Percentiles rank a stretch among this genome's conserved stretches.
Conservation (phyloP, 352 stramenopile species). For the Phytophthora nicotianae region DNA sequence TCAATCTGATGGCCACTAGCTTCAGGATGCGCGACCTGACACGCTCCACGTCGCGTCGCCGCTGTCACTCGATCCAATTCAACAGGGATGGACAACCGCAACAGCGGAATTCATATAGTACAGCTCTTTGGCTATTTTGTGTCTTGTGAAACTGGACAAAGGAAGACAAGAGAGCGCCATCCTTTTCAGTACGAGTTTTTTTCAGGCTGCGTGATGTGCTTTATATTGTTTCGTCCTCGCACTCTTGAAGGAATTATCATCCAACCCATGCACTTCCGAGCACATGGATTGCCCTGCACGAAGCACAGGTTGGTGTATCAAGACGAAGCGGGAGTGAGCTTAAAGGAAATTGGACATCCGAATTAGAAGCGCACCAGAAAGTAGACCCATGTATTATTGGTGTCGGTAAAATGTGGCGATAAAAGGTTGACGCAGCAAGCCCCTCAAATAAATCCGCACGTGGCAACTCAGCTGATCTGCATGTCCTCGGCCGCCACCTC, state of each 20-base stretch:
- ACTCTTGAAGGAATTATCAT: too few relatives aligned
- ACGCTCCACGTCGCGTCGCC: slow-evolving; percentile 10
- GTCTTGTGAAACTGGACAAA: neutral
- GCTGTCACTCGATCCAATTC: slow-evolving; percentile 24
- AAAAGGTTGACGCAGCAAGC: neutral
- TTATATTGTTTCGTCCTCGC: too few relatives aligned
- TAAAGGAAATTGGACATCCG: too few relatives aligned
- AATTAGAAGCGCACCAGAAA: too few relatives aligned
- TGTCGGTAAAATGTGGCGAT: neutral
- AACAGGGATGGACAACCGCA: slow-evolving; percentile 8
- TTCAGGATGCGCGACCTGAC: slow-evolving; percentile 13
- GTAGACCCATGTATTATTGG: neutral
- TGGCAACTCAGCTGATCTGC: slow-evolving; percentile 19
- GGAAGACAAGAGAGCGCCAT: too few relatives aligned
- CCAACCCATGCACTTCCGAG: too few relatives aligned
- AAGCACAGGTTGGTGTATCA: too few relatives aligned
- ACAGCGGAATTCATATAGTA: slow-evolving; percentile 6
- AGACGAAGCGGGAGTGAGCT: neutral
- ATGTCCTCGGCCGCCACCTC: slow-evolving; percentile 45
- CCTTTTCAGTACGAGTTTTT: too few relatives aligned
- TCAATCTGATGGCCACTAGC: slow-evolving; percentile 9
- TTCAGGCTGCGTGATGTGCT: too few relatives aligned
- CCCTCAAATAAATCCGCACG: slow-evolving; percentile 13
- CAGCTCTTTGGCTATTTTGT: too few relatives aligned
- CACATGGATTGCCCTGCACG: too few relatives aligned